phyloP scores from a whole-genome alignment of 179 eudicot species.

The Beta lomatogona region DNA sequence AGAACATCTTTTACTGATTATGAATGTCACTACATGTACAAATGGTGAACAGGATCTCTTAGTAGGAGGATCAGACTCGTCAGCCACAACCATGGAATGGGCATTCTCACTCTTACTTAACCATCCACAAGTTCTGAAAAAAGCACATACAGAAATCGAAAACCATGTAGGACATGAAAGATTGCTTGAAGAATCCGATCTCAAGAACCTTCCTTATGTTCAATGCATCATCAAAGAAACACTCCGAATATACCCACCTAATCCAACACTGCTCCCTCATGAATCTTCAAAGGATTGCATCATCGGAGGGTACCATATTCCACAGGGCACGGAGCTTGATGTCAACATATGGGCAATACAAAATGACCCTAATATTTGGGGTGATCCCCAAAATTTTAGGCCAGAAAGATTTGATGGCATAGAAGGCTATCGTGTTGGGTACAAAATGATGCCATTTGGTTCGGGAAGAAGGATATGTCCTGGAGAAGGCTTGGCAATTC shows the following conservation, averaged over 20 bases:
- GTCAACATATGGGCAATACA: conserved; percentile 11
- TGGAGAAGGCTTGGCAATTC: conserved; percentile 21
- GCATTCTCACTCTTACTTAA: conserved; percentile 2
- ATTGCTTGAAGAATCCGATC: background rate
- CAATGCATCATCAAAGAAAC: background rate
- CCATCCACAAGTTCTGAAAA: background rate
- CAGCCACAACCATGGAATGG: conserved; percentile 17
- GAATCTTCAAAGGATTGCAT: background rate
- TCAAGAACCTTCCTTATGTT: background rate
- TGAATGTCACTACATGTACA: background rate
- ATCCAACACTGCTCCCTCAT: background rate
- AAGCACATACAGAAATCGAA: background rate
- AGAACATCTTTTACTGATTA: too few species aligned
- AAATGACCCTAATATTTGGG: conserved; percentile 17
- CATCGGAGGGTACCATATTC: background rate
- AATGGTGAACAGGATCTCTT: background rate
- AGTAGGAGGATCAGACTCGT: conserved; percentile 7
- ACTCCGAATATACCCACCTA: background rate
- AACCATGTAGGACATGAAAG: background rate
- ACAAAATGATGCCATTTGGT: conserved; percentile 16
- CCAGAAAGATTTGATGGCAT: conserved; percentile 23
- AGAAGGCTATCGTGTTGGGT: conserved; percentile 12
- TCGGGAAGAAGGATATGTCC: conserved; percentile 15
- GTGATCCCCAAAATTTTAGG: conserved; percentile 5
- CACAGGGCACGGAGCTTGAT: background rate